Evolutionary conservation across 2,329 filamentous ascomycete genomes (phyloP).

Genomic region (Cladosporium sp.): DNA sequence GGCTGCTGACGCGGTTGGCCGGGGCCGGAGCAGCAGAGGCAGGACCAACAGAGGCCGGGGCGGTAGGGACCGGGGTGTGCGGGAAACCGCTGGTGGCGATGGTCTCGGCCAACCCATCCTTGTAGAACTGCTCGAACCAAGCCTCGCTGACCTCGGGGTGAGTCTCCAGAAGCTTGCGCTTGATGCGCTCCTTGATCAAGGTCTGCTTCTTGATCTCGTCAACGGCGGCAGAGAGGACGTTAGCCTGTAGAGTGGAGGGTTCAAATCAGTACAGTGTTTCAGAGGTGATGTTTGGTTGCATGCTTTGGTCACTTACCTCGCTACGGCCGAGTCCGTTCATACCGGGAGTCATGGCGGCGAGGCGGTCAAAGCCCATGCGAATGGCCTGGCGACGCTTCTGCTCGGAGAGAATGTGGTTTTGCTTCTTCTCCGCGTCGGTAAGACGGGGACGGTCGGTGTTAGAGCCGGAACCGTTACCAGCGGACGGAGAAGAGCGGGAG

Average conservation of each 20-base stretch:
- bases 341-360: conserved; percentile 78
- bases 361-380: conserved; percentile 77
- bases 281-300: not conserved
- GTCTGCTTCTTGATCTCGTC: conserved; percentile 27
- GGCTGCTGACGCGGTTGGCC: not conserved
- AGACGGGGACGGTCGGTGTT: conserved; percentile 52
- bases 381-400: conserved; percentile 73
- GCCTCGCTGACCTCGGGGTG: conserved; percentile 3
- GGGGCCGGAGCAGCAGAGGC: not conserved
- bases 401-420: conserved; percentile 71
- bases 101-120: not conserved
- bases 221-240: conserved; percentile 67
- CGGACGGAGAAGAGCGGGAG: conserved; percentile 11
- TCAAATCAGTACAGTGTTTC: not conserved
- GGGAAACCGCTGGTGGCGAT: not conserved
- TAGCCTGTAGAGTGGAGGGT: conserved; percentile 68
- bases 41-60: too few species aligned
- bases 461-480: not conserved
- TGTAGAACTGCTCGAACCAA: conserved; percentile 28
- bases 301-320: conserved; percentile 51
- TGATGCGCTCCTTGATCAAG: conserved; percentile 7
- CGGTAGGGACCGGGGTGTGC: not conserved
- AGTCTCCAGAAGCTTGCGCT: conserved; percentile 4
- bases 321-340: conserved; percentile 81
- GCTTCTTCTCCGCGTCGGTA: conserved; percentile 71